phyloP scores from a whole-genome alignment of 2,329 filamentous ascomycete species.

The Fusarium ambrosium region DNA sequence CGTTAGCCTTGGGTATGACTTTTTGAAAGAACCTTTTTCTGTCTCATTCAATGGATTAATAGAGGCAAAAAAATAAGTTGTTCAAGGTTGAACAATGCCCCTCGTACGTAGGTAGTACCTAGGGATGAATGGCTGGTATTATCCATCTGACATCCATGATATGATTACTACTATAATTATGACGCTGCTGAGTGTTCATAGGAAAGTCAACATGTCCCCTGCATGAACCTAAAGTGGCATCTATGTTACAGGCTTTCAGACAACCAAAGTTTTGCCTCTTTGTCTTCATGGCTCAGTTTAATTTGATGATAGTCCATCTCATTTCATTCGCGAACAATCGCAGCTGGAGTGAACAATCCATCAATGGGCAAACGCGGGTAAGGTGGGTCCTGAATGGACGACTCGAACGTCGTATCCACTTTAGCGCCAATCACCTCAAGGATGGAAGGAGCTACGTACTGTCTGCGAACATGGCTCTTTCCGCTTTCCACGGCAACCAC shows the following conservation, averaged over 20 bases:
- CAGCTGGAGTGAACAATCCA: neutral
- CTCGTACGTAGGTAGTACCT: neutral
- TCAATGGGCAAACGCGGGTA: neutral
- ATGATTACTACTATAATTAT: neutral
- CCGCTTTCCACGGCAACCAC: conserved; percentile 33
- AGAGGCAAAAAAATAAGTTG: neutral
- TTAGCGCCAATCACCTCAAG: neutral
- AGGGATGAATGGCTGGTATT: too few species aligned
- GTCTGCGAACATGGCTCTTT: conserved; percentile 22
- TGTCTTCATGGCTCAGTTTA: neutral
- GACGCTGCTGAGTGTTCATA: neutral
- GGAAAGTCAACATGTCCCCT: neutral
- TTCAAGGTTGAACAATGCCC: neutral
- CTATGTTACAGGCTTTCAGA: neutral
- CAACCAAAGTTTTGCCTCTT: neutral
- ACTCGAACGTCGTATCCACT: neutral
- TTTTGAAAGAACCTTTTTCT: neutral
- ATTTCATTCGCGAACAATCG: neutral
- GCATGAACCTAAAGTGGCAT: neutral
- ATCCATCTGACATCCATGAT: neutral
- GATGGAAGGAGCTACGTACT: neutral
- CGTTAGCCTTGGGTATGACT: neutral
- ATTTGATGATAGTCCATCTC: neutral
- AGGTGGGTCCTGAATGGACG: neutral
- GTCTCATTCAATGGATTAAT: neutral